Percentiles rank a stretch among this genome's conserved stretches.
These are phyloP conservation scores for Calonectria pseudoreteaudii DNA, from an alignment of 2,329 filamentous ascomycete genomes.

Conservation along the genomic window DNA sequence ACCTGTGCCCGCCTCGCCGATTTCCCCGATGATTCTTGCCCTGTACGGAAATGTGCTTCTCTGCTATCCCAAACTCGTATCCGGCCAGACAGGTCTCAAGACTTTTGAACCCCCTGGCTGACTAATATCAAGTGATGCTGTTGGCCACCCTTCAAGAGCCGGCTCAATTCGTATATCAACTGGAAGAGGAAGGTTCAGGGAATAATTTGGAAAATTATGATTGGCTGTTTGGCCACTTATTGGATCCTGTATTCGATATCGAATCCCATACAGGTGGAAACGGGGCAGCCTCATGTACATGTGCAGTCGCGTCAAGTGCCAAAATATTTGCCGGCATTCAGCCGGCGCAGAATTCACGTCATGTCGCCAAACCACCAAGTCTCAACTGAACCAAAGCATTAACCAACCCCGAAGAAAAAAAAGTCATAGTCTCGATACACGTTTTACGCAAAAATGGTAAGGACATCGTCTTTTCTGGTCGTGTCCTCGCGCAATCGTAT, in stretches of 20 bases:
- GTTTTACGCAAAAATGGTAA: conserved; percentile 41
- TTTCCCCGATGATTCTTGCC: background rate
- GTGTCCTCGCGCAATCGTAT: background rate
- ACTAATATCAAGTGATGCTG: background rate
- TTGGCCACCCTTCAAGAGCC: background rate
- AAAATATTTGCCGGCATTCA: conserved; percentile 26
- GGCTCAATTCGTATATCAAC: background rate
- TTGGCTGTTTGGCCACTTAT: background rate
- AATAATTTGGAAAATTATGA: background rate
- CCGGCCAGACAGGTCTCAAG: background rate
- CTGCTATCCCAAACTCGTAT: background rate
- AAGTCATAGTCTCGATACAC: background rate
- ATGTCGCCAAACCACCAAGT: background rate
- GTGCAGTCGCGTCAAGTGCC: background rate
- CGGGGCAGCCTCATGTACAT: background rate
- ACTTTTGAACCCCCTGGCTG: background rate
- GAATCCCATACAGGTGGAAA: background rate
- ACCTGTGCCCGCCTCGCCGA: background rate
- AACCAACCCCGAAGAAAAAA: background rate
- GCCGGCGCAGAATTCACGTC: conserved; percentile 23
- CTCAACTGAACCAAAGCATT: background rate
- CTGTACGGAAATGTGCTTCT: background rate
- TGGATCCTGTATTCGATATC: background rate
- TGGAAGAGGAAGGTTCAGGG: background rate
- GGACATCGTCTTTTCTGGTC: background rate